These are phyloP conservation scores for Cladosporium halotolerans DNA, from an alignment of 2,329 filamentous ascomycete genomes.

Conservation along the genomic window DNA sequence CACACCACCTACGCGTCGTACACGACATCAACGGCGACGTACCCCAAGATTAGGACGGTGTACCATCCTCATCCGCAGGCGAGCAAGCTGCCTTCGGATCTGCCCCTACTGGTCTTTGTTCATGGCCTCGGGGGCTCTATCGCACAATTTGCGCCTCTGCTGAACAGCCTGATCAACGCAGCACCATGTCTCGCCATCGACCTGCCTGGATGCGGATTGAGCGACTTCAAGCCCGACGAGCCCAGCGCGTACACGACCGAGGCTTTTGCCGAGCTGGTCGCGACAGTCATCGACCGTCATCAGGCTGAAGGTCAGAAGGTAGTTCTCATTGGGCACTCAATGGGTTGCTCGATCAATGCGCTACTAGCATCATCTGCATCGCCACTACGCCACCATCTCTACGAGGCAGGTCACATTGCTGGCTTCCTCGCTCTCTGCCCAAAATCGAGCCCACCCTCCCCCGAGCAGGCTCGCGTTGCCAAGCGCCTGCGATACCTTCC, in stretches of 20 bases:
- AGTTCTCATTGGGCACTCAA: conserved; percentile 79
- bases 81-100: conserved; percentile 66
- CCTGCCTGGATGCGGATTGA: conserved; percentile 81
- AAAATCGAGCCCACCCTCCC: conserved; percentile 49
- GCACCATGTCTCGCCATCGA: conserved; percentile 84
- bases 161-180: conserved; percentile 74
- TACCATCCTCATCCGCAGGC: conserved; percentile 75
- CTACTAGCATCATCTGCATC: conserved; percentile 59
- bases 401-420: conserved; percentile 52
- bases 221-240: conserved; percentile 60
- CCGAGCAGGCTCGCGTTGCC: background rate
- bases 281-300: conserved; percentile 66
- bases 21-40: conserved; percentile 63
- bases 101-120: conserved; percentile 84
- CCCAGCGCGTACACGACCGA: conserved; percentile 77
- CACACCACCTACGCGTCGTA: conserved; percentile 67
- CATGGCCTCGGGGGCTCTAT: conserved; percentile 91
- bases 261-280: conserved; percentile 68
- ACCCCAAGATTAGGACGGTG: conserved; percentile 74
- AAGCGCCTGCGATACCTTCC: conserved; percentile 50
- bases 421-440: conserved; percentile 81
- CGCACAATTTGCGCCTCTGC: conserved; percentile 75
- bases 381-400: conserved; percentile 47
- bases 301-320: conserved; percentile 66
- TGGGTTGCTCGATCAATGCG: conserved; percentile 76